Evolutionary conservation across 2,329 filamentous ascomycete genomes (phyloP).

Genomic region (Celoporthe dispersa): DNA sequence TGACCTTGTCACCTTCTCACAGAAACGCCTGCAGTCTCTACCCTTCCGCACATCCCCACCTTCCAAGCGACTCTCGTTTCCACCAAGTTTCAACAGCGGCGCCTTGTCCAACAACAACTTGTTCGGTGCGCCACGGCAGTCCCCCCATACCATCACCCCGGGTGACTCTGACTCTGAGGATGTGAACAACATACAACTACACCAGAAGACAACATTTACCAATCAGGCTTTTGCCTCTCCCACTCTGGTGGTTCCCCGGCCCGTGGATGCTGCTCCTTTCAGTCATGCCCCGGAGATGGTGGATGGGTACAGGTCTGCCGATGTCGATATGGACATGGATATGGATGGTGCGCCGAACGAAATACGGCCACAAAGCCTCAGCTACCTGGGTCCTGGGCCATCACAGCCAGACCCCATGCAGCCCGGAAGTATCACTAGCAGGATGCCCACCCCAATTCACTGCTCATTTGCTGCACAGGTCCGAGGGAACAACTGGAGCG

Average conservation of each 20-base stretch:
- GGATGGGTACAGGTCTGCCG: slow-evolving; percentile 37
- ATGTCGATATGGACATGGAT: slow-evolving; percentile 55
- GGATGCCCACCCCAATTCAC: slow-evolving; percentile 65
- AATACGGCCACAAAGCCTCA: slow-evolving; percentile 23
- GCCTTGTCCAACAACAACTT: slow-evolving; percentile 31
- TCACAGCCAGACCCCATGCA: slow-evolving; percentile 40
- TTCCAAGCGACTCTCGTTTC: slow-evolving; percentile 41
- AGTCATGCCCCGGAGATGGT: slow-evolving; percentile 32
- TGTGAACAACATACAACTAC: slow-evolving; percentile 23
- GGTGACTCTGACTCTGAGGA: slow-evolving; percentile 40
- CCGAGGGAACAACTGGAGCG: slow-evolving; percentile 55
- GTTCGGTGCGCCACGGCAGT: slow-evolving; percentile 33
- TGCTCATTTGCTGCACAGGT: slow-evolving; percentile 60
- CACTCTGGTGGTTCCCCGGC: slow-evolving; percentile 31
- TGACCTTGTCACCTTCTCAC: slow-evolving; percentile 15
- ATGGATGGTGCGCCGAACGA: slow-evolving; percentile 42
- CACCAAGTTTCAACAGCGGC: slow-evolving; percentile 35
- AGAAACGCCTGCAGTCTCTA: slow-evolving; percentile 61
- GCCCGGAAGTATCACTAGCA: slow-evolving; percentile 44
- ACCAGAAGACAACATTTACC: slow-evolving; percentile 39
- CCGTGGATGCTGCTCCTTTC: slow-evolving; percentile 14
- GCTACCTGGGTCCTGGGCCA: slow-evolving; percentile 38
- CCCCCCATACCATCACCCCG: slow-evolving; percentile 43
- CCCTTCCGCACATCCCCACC: slow-evolving; percentile 53
- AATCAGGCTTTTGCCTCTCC: slow-evolving; percentile 38